phyloP scores from a whole-genome alignment of 148 eudicot genomes.

The Silene uniflora region DNA sequence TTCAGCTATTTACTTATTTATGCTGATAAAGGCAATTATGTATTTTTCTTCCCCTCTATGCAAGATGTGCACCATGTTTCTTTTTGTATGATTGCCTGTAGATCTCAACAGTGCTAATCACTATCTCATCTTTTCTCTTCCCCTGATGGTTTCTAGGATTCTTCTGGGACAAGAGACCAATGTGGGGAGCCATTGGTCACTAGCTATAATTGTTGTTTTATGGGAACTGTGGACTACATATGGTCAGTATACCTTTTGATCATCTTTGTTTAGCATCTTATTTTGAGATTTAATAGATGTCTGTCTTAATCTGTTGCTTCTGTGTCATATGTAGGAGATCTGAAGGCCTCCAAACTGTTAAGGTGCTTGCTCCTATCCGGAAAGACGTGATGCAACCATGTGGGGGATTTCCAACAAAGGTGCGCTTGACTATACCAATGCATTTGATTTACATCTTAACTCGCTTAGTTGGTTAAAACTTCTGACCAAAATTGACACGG shows the following conservation, averaged over 20 bases:
- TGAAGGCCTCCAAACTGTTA: slow-evolving; percentile 79
- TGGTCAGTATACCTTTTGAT: slow-evolving; percentile 42
- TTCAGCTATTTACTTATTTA: background rate
- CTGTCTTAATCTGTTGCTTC: slow-evolving; percentile 9
- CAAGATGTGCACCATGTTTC: background rate
- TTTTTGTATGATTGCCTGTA: background rate
- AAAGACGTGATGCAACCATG: slow-evolving; percentile 70
- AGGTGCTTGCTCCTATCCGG: slow-evolving; percentile 85
- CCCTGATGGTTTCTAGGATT: slow-evolving; percentile 41
- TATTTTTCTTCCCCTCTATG: background rate
- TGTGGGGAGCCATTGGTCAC: slow-evolving; percentile 86
- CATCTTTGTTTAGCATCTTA: slow-evolving; percentile 9
- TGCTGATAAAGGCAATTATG: background rate
- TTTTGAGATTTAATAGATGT: background rate
- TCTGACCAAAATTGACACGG: background rate
- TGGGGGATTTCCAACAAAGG: slow-evolving; percentile 92
- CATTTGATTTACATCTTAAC: background rate
- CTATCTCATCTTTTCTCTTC: background rate
- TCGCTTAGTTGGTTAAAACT: background rate
- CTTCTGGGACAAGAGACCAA: slow-evolving; percentile 70
- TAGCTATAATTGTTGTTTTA: slow-evolving; percentile 69
- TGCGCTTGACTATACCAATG: slow-evolving; percentile 15
- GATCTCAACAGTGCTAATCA: background rate
- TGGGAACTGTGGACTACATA: slow-evolving; percentile 94
- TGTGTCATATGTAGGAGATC: slow-evolving; percentile 62